Base-by-base conservation (phyloP, 495 filamentous ascomycete genomes). In the Cudoniella acicularis region DNA sequence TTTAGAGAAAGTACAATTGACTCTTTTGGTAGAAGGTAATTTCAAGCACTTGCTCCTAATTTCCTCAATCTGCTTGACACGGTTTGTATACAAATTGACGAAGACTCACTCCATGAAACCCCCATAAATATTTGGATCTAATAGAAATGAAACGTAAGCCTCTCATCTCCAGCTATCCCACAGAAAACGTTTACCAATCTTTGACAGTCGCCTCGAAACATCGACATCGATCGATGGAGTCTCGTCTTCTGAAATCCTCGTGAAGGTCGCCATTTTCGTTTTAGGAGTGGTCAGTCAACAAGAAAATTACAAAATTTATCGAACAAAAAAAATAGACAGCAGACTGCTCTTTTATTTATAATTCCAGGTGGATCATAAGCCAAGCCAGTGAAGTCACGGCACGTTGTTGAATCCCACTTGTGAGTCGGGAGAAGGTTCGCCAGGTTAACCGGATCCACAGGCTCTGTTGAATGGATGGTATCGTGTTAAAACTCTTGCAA, bases 61-160 rank as follows among this genome's bases (percentile, higher is more conserved):
- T n/a, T n/a, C n/a, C n/a, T n/a, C n/a, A n/a, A n/a, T n/a, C n/a
- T n/a, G n/a, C n/a, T n/a, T n/a, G n/a, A n/a, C n/a, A n/a, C n/a
- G n/a, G n/a, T n/a, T n/a, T n/a, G 43, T 20, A 48, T 24, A 40
- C n/a, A 51, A 21, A 51, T 17, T 40, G 6, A 25, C n/a, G n/a
- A n/a, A n/a, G n/a, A 72, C 74, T 67, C 73, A 89, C 87, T 90
- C 87, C 53, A 83, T 87, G 66, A 91, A 91, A 10, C 87, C 86
- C 45, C 85, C 84, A 77, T 90, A 90, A 64, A 85, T 88, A 63
- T 87, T 88, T 13, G 60, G 57, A 61, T 65, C 59, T 65, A 22
- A 47, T 20, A 8, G 23, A 59, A 48, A 0, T 41, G 10, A 27
- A 53, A 16, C 54, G 50, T 41, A 20, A 23, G 23, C 48, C 18